These are phyloP conservation scores for Clarkia xantiana DNA, from an alignment of 345 rosid species.

Conservation along the genomic window DNA sequence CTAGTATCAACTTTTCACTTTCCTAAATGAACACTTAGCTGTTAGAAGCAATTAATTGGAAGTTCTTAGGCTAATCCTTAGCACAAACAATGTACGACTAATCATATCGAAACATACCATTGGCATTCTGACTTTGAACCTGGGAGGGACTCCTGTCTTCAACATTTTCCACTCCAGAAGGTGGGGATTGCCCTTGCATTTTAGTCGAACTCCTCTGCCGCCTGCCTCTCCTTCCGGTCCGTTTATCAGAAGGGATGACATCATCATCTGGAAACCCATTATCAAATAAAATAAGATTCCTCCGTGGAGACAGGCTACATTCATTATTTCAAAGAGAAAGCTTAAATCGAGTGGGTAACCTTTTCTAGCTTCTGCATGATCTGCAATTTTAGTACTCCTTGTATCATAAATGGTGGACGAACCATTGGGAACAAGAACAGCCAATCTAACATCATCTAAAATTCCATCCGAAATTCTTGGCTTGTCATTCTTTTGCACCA, in stretches of 20 bases:
- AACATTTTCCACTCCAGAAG: conserved; percentile 36
- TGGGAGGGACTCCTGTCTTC: conserved; percentile 17
- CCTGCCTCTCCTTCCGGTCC: conserved; percentile 57
- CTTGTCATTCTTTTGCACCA: conserved; percentile 4
- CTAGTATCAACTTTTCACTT: too few species aligned
- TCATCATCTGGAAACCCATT: conserved; percentile 31
- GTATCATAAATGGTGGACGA: conserved; percentile 16
- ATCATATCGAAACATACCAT: conserved; percentile 21
- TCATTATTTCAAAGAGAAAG: neutral
- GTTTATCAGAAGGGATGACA: conserved; percentile 29
- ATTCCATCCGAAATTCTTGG: conserved; percentile 4
- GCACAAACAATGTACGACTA: conserved; percentile 1
- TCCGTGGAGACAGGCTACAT: too few species aligned
- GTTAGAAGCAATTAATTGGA: too few species aligned
- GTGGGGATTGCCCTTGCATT: conserved; percentile 34
- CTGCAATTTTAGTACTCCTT: conserved; percentile 9
- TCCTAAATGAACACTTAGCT: too few species aligned
- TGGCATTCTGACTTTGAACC: conserved; percentile 12
- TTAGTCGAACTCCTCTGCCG: conserved; percentile 54
- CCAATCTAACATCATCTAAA: conserved; percentile 21
- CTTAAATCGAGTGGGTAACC: conserved; percentile 23
- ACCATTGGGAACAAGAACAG: conserved; percentile 13
- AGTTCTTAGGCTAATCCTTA: too few species aligned
- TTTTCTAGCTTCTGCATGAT: conserved; percentile 24
- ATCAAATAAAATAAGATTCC: conserved; percentile 9